A percentile compares a stretch with the other conserved stretches of the same genome.
These are phyloP conservation scores for Aspergillus amoenus DNA, from an alignment of 2,329 filamentous ascomycete genomes.

Conservation along the genomic window DNA sequence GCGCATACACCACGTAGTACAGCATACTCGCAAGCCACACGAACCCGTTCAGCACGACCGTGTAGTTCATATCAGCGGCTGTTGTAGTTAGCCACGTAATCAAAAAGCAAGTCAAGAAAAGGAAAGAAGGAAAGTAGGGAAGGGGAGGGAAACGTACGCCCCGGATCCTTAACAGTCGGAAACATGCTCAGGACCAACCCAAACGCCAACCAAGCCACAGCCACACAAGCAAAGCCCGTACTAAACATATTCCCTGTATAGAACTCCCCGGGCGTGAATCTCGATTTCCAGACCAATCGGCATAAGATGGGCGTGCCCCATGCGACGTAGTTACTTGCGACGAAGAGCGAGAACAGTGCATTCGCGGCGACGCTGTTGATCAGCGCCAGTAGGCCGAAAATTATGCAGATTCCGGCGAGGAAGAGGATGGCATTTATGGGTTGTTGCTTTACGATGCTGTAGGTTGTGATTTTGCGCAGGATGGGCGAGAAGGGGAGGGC, in stretches of 20 bases:
- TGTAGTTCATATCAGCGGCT: slow-evolving; percentile 59
- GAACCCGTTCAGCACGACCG: slow-evolving; percentile 59
- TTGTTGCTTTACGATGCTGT: slow-evolving; percentile 53
- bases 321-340: slow-evolving; percentile 62
- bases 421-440: slow-evolving; percentile 59
- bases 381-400: slow-evolving; percentile 59
- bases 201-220: slow-evolving; percentile 56
- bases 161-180: slow-evolving; percentile 54
- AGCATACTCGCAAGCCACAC: slow-evolving; percentile 58
- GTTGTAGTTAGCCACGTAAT: background rate
- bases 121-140: too few relatives aligned
- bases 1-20: slow-evolving; percentile 59
- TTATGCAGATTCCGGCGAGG: slow-evolving; percentile 50
- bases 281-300: slow-evolving; percentile 58
- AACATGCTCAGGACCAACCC: slow-evolving; percentile 61
- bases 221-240: slow-evolving; percentile 53
- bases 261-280: slow-evolving; percentile 60
- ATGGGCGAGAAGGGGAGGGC: slow-evolving; percentile 60
- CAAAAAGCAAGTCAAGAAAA: too few relatives aligned
- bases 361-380: slow-evolving; percentile 59
- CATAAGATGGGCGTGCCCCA: slow-evolving; percentile 61
- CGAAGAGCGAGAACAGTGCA: slow-evolving; percentile 56
- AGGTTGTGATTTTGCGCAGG: slow-evolving; percentile 55
- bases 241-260: slow-evolving; percentile 55
- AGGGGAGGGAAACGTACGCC: slow-evolving; percentile 30